Evolutionary conservation across 768 basidiomycete genomes (phyloP), one percentile per base, ranked within the genome.

Genomic region (Hysterangium stoloniferum): DNA sequence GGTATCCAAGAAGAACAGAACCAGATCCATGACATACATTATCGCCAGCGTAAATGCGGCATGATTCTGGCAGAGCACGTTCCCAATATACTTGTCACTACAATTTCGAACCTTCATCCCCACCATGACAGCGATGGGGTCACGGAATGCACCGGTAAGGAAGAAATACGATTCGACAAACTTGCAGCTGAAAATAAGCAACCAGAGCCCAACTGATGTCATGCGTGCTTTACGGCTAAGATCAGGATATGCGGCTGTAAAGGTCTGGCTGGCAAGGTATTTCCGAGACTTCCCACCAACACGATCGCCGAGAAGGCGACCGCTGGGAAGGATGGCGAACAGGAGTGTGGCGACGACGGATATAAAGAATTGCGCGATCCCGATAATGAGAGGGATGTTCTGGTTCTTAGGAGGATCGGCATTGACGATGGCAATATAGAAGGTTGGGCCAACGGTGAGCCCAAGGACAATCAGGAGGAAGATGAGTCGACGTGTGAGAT

Each of bases 1-100:
- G 40, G 96, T 99, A 75, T 99, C 96, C 70, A 99, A 72, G 81
- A 99, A 99, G 82, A 98, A 99, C 58, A 99, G 74, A 52, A 90
- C 75, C 57, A 99, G 70, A 64, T 99, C 96, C 96, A 99, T 98
- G 68, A 96, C 66, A 72, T 95, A 98, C 95, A 98, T 99, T 76
- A 97, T 93, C 34, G 94, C 74, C 54, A 99, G 79, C 0, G 96
- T 84, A 70, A 98, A 99, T 0, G 86, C 80, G 34, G 96, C 87
- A 53, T 99, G 96, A 61, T 96, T 92, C 32, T 79, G 74, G 71
- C 96, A 99, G 5, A 98, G 73, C 6, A 72, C 74, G 48, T 64
- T 71, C 13, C 93, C 93, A 61, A 98, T 86, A 54, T 82, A 71
- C 66, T 74, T 84, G 68, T 98, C 95, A 55, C 62, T 77, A 68